These are phyloP conservation scores for Penicillium bovifimosum DNA, from an alignment of 495 filamentous ascomycete species.

Conservation along the genomic window DNA sequence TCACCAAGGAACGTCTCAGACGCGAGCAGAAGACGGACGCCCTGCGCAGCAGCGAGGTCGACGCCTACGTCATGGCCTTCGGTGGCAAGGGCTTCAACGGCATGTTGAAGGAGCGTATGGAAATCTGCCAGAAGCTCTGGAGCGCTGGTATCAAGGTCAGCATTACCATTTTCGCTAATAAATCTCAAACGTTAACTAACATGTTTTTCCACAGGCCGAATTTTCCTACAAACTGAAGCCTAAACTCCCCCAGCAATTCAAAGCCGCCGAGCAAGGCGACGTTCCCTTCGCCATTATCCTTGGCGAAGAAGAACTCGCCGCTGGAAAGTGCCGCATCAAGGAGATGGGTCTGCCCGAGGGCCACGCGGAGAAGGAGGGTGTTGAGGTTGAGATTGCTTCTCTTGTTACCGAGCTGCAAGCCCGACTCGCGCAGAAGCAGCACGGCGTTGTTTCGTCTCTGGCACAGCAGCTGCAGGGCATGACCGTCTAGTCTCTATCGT, in stretches of 20 bases:
- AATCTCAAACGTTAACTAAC: slow-evolving; percentile 7
- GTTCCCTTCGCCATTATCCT: slow-evolving; percentile 73
- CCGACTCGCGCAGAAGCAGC: slow-evolving; percentile 25
- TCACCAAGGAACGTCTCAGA: slow-evolving; percentile 72
- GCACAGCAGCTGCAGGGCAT: slow-evolving; percentile 23
- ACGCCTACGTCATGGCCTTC: slow-evolving; percentile 89
- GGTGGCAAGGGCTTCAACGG: slow-evolving; percentile 84
- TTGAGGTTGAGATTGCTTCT: slow-evolving; percentile 57
- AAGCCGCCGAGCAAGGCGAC: slow-evolving; percentile 64
- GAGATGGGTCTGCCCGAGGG: slow-evolving; percentile 72
- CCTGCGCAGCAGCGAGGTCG: slow-evolving; percentile 67
- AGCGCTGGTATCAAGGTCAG: slow-evolving; percentile 69
- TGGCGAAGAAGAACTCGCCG: slow-evolving; percentile 71
- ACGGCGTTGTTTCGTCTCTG: slow-evolving; percentile 14
- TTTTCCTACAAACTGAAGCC: slow-evolving; percentile 77
- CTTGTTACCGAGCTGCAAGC: slow-evolving; percentile 58
- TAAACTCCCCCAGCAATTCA: slow-evolving; percentile 72
- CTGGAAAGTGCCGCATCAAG: slow-evolving; percentile 77
- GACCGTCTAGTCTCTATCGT: slow-evolving; percentile 25
- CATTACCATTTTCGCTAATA: neutral
- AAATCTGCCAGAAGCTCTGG: slow-evolving; percentile 67
- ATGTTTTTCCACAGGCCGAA: slow-evolving; percentile 50
- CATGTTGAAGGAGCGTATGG: slow-evolving; percentile 73
- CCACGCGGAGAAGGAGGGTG: slow-evolving; percentile 82
- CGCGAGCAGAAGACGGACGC: slow-evolving; percentile 45